These are phyloP conservation scores for Byssochlamys sp. DNA, from an alignment of 2,329 filamentous ascomycete genomes.

Conservation along the genomic window DNA sequence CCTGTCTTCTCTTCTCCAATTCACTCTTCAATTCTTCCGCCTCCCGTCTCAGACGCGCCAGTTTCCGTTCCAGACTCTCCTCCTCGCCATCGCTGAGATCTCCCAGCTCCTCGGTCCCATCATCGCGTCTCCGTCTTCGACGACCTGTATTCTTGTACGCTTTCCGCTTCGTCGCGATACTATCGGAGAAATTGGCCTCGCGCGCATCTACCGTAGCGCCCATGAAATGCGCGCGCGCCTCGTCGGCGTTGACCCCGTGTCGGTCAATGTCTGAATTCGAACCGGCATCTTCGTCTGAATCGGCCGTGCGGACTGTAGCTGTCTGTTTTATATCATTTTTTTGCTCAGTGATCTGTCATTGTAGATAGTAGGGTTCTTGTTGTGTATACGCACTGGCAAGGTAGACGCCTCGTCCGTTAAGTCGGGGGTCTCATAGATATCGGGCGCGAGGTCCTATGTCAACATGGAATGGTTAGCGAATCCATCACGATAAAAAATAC, in stretches of 20 bases:
- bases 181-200: conserved; percentile 80
- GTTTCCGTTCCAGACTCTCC: conserved; percentile 65
- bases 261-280: conserved; percentile 58
- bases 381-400: conserved; percentile 52
- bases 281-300: conserved; percentile 47
- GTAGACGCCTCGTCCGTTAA: conserved; percentile 84
- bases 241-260: conserved; percentile 63
- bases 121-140: conserved; percentile 44
- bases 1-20: conserved; percentile 29
- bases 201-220: conserved; percentile 65
- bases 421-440: conserved; percentile 93
- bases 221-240: conserved; percentile 71
- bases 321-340: conserved; percentile 43
- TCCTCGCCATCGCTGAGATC: conserved; percentile 71
- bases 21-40: conserved; percentile 61
- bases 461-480: neutral
- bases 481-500: neutral
- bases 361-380: neutral
- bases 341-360: conserved; percentile 9
- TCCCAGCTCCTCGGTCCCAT: conserved; percentile 52
- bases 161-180: conserved; percentile 69
- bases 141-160: conserved; percentile 70
- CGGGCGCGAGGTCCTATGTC: conserved; percentile 72
- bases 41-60: conserved; percentile 74
- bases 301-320: conserved; percentile 47